These are phyloP conservation scores for Juglanconis sp. DNA, from an alignment of 2,329 filamentous ascomycete genomes.

Conservation along the genomic window DNA sequence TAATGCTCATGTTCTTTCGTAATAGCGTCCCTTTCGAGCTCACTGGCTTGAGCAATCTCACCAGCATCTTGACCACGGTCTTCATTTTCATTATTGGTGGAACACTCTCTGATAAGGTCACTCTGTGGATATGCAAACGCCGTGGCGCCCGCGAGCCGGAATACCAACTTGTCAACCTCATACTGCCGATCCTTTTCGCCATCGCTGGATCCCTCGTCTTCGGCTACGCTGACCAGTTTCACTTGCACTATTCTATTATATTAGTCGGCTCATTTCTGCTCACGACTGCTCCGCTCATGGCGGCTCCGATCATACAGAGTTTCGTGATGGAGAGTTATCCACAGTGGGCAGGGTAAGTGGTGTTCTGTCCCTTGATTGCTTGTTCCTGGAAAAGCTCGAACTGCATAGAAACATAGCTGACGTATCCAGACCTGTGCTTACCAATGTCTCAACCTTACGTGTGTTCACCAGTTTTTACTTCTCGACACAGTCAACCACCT, in stretches of 20 bases:
- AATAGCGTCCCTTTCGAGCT: neutral
- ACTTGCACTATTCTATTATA: neutral
- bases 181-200: neutral
- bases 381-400: neutral
- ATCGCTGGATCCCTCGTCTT: neutral
- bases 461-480: slow-evolving; percentile 28
- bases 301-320: neutral
- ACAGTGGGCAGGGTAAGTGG: slow-evolving; percentile 1
- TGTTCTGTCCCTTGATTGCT: no score
- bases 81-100: slow-evolving; percentile 2
- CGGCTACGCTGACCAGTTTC: neutral
- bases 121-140: slow-evolving; percentile 9
- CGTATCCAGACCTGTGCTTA: slow-evolving; percentile 24
- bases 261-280: neutral
- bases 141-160: slow-evolving; percentile 1
- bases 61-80: neutral
- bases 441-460: slow-evolving; percentile 29
- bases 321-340: neutral
- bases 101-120: neutral
- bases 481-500: slow-evolving; percentile 24
- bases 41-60: neutral
- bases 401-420: neutral
- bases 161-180: neutral
- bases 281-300: neutral
- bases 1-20: neutral